Conservation (phyloP, 2,329 filamentous ascomycete species). For the Trichophyton verrucosum region DNA sequence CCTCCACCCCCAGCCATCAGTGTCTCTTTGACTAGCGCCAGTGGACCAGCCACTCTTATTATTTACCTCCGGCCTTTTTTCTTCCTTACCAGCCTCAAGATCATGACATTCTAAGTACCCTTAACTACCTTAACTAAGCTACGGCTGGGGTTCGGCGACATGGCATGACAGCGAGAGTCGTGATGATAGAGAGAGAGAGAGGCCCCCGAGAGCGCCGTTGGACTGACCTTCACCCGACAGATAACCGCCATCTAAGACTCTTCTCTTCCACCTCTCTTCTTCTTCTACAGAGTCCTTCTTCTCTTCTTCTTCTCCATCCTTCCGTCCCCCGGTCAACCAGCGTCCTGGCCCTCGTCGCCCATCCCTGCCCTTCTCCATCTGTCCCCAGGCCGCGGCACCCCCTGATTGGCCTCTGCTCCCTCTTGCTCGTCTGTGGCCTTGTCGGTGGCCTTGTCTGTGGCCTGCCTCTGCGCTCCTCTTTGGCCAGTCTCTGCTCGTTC, state of each 20-base stretch:
- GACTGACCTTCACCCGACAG: neutral
- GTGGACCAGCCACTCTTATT: conserved; percentile 1
- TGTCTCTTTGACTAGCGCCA: neutral
- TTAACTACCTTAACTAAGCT: no score
- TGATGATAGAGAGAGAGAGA: no score
- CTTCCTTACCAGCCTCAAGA: neutral
- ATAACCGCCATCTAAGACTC: neutral
- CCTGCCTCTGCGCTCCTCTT: neutral
- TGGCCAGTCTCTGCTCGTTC: neutral
- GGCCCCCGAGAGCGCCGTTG: no score
- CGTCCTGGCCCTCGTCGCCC: neutral
- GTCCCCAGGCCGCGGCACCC: neutral
- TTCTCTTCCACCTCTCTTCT: neutral
- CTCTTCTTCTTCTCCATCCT: neutral
- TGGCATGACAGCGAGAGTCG: no score
- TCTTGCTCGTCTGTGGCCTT: neutral
- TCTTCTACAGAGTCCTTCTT: neutral
- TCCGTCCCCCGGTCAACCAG: conserved; percentile 1
- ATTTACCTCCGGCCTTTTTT: neutral
- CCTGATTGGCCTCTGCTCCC: neutral
- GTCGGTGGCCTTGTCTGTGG: no score
- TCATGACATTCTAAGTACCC: no score
- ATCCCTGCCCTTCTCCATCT: neutral
- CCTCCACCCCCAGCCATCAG: neutral
- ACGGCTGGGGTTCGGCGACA: no score